Base-by-base conservation (phyloP, 2,329 filamentous ascomycete genomes). In the Karstenula rhodostoma region DNA sequence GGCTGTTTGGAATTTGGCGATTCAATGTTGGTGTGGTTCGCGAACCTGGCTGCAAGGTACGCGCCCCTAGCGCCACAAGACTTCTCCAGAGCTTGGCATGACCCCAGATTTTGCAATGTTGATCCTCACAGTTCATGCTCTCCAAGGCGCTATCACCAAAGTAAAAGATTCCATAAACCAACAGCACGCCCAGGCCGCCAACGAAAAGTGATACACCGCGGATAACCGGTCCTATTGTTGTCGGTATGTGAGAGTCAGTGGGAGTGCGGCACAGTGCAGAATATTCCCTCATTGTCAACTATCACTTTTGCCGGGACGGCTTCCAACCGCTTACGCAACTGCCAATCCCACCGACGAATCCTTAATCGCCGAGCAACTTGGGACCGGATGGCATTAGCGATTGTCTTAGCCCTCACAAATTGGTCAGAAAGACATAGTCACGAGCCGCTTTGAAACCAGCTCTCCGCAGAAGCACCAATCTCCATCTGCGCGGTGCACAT, bases 311-410 rank as follows among this genome's bases (percentile, higher is more conserved):
- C 17, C n/a, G 47, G 27, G 7, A 40, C 17, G 37, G n/a, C 27
- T 33, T 32, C 23, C 17, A 12, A 19, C 32, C 32, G 32, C 32
- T 51, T 51, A 23, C 48, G 48, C 48, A 23, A 35, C 12, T 23
- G 22, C 19, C 17, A 23, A 37, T 51, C 32, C 32, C 25, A 23
- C 48, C 29, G 37, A 22, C 48, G 32, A 23, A 51, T 51, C 48
- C 37, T 33, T 15, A n/a, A 15, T 25, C 32, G 48, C 48, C 50
- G 50, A 42, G 50, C 50, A 25, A 42, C 50, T n/a, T 29, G 32
- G 22, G 17, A 42, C 22, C 22, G 35, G 22, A 52, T 52, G 35
- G 37, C 33, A 23, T 23, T 22, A 51, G 22, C 3, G 32, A 25
- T 8, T 19, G 19, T 37, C 48, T 22, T 29, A 27, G 51, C 51